These are phyloP conservation scores for Ehretia macrophylla DNA, from an alignment of 257 asterid genomes.

Conservation along the genomic window DNA sequence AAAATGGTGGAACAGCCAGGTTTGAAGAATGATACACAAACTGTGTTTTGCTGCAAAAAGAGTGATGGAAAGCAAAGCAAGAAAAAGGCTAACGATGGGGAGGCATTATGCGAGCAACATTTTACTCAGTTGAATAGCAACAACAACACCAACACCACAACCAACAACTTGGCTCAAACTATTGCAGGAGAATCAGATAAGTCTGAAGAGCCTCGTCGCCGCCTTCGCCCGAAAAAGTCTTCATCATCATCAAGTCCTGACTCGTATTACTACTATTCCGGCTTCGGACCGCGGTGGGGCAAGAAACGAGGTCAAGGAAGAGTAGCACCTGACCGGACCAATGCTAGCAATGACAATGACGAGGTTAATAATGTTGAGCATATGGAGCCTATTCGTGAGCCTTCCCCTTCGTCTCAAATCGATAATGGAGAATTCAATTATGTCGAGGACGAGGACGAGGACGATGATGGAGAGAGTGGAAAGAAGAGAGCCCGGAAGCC, in stretches of 20 bases:
- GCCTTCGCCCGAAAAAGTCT: not conserved
- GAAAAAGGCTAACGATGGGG: not conserved
- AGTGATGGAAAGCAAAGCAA: not conserved
- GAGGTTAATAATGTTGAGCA: not conserved
- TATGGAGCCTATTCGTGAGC: constrained; percentile 1
- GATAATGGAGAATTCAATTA: constrained; percentile 18
- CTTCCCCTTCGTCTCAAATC: constrained; percentile 2
- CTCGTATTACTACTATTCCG: constrained; percentile 12
- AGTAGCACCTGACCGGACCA: not conserved
- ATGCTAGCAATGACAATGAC: not conserved
- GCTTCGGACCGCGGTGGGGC: constrained; percentile 16
- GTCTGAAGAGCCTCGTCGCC: not conserved
- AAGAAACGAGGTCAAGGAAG: constrained; percentile 3
- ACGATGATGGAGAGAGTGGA: constrained; percentile 13
- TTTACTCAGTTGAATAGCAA: not conserved
- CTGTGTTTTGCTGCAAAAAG: not conserved
- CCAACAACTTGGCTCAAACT: not conserved
- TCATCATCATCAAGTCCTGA: not conserved
- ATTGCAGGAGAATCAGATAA: not conserved
- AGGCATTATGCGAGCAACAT: not conserved
- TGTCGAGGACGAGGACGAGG: constrained; percentile 18
- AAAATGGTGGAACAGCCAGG: constrained; percentile 6
- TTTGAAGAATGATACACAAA: not conserved
- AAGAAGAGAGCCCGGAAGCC: constrained; percentile 56
- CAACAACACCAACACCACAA: not conserved